Evolutionary conservation across 257 asterid genomes (phyloP).

Genomic region (Thymus quinquecostatus): DNA sequence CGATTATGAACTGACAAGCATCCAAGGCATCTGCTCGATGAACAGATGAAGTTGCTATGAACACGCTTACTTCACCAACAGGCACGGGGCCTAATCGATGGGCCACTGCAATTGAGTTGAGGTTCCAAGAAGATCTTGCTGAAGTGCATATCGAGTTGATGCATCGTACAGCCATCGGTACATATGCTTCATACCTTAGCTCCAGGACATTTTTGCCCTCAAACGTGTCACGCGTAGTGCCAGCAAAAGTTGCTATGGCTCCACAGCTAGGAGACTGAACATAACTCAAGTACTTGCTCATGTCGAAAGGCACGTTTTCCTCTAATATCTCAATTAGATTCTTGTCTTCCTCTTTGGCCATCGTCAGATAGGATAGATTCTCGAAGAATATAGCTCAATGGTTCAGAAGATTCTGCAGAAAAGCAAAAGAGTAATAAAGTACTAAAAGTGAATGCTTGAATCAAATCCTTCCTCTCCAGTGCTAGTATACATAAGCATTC

Average conservation of each 20-base stretch:
- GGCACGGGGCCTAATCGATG: conserved; percentile 85
- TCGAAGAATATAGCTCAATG: neutral
- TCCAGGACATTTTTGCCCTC: conserved; percentile 78
- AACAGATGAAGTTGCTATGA: conserved; percentile 75
- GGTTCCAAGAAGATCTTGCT: conserved; percentile 79
- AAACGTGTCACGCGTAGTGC: conserved; percentile 89
- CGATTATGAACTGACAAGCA: conserved; percentile 84
- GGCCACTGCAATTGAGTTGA: conserved; percentile 68
- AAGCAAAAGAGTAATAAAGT: neutral
- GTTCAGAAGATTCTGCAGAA: neutral
- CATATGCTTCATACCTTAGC: conserved; percentile 87
- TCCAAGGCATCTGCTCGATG: conserved; percentile 85
- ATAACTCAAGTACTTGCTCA: conserved; percentile 58
- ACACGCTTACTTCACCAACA: conserved; percentile 88
- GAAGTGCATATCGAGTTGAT: conserved; percentile 77
- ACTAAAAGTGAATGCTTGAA: too few relatives aligned
- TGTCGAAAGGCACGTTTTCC: conserved; percentile 63
- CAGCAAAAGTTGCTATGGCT: conserved; percentile 89
- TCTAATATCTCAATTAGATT: conserved; percentile 76
- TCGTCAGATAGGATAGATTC: conserved; percentile 12
- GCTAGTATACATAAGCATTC: too few relatives aligned
- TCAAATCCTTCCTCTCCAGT: too few relatives aligned
- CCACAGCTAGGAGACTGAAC: conserved; percentile 88
- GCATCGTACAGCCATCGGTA: conserved; percentile 88
- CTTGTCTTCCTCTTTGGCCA: conserved; percentile 70